A percentile compares a stretch with the other conserved stretches of the same genome.
phyloP scores from a whole-genome alignment of 306 rosid genomes.

The Lathyrus aphaca region DNA sequence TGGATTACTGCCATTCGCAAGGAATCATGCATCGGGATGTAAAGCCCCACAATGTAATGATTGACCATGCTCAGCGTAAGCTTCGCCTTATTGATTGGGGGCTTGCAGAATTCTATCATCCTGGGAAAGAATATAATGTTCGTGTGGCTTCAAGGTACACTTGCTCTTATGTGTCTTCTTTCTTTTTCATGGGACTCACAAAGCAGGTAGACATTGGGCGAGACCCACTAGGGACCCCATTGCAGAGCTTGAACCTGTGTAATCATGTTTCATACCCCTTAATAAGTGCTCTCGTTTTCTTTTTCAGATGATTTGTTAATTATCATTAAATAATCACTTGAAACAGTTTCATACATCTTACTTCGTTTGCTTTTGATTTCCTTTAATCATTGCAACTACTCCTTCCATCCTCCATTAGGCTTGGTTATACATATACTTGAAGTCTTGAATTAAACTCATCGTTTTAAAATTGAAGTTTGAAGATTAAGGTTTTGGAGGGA shows the following conservation, averaged over 20 bases:
- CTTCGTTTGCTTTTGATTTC: slow-evolving; percentile 11
- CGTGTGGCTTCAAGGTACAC: slow-evolving; percentile 63
- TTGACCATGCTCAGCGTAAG: slow-evolving; percentile 65
- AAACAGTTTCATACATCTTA: background rate
- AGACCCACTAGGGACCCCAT: background rate
- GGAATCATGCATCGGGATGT: slow-evolving; percentile 72
- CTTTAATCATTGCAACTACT: slow-evolving; percentile 26
- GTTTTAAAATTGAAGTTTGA: slow-evolving; percentile 1
- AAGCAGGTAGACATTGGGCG: slow-evolving; percentile 9
- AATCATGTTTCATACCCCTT: background rate
- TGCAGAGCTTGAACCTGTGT: background rate
- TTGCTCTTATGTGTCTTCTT: background rate
- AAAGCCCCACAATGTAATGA: slow-evolving; percentile 68
- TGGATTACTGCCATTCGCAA: slow-evolving; percentile 68
- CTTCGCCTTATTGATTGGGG: slow-evolving; percentile 67
- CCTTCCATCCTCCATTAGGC: slow-evolving; percentile 6
- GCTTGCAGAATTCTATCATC: slow-evolving; percentile 64
- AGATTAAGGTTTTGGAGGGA: background rate
- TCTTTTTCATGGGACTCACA: slow-evolving; percentile 1
- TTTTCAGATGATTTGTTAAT: slow-evolving; percentile 15
- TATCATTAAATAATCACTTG: background rate
- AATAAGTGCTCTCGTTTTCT: slow-evolving; percentile 11
- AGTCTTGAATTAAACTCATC: slow-evolving; percentile 5
- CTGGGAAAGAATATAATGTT: slow-evolving; percentile 60
- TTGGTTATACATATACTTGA: slow-evolving; percentile 15